A percentile compares a stretch with the other conserved stretches of the same genome.
phyloP scores from a whole-genome alignment of 2,329 filamentous ascomycete genomes.

The Aquanectria penicillioides region DNA sequence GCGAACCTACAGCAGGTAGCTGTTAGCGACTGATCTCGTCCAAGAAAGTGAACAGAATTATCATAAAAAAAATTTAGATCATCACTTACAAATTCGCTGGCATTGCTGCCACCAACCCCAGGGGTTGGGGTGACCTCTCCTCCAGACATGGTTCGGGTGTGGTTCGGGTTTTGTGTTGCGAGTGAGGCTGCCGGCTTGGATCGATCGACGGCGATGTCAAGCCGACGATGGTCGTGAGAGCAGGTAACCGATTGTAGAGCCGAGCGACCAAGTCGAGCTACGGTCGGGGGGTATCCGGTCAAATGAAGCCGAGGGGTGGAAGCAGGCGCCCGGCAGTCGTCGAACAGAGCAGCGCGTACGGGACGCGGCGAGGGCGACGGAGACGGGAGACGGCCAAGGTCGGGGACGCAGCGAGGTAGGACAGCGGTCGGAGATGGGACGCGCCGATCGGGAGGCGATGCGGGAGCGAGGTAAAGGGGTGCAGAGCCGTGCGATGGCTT shows the following conservation, averaged over 20 bases:
- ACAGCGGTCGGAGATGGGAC: slow-evolving; percentile 23
- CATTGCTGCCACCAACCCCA: slow-evolving; percentile 73
- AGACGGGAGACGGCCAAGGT: slow-evolving; percentile 10
- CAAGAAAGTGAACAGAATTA: too few relatives aligned
- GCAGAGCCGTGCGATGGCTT: slow-evolving; percentile 22
- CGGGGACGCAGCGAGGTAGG: slow-evolving; percentile 19
- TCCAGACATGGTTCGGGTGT: slow-evolving; percentile 45
- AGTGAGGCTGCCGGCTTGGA: slow-evolving; percentile 4
- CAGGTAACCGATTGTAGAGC: slow-evolving; percentile 24
- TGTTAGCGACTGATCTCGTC: slow-evolving; percentile 44
- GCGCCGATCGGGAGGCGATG: slow-evolving; percentile 11
- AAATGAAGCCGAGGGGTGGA: neutral
- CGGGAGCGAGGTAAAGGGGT: slow-evolving; percentile 28
- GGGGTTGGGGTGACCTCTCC: slow-evolving; percentile 47
- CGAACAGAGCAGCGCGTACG: slow-evolving; percentile 5
- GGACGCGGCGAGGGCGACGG: slow-evolving; percentile 21
- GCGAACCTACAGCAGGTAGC: slow-evolving; percentile 76
- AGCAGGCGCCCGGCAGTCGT: neutral
- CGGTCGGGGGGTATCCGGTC: slow-evolving; percentile 20
- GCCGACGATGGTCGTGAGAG: slow-evolving; percentile 20
- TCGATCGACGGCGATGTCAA: slow-evolving; percentile 6
- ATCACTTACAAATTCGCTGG: slow-evolving; percentile 96
- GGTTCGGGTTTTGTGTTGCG: slow-evolving; percentile 8
- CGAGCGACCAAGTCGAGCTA: slow-evolving; percentile 31
- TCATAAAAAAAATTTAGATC: too few relatives aligned